A percentile compares a stretch with the other conserved stretches of the same genome.
Evolutionary conservation across 305 asterid genomes (phyloP).

Genomic region (Solanum hybrid): DNA sequence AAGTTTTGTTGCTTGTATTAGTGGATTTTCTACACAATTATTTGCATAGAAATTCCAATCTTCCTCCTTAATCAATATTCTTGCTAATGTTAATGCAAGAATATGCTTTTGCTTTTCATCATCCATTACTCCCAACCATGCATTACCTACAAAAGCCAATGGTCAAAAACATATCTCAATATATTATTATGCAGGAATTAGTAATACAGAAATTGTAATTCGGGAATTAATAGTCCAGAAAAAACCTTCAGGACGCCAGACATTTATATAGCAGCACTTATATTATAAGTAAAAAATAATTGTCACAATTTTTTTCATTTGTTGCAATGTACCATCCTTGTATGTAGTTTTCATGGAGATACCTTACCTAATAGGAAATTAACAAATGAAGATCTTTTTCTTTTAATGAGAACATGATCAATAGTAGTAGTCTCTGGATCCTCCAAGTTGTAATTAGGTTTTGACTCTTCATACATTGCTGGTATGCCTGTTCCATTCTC

Average conservation of each 20-base stretch:
- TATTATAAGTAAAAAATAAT: no score
- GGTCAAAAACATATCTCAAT: neutral
- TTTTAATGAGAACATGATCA: neutral
- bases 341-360: no score
- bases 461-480: neutral
- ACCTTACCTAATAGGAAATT: neutral
- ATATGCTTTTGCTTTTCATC: slow-evolving; percentile 1
- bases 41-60: neutral
- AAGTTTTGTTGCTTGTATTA: neutral
- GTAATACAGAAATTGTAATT: no score
- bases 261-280: no score
- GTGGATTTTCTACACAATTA: neutral
- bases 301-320: no score
- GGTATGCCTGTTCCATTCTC: neutral
- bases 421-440: neutral
- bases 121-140: neutral
- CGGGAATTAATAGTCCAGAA: no score
- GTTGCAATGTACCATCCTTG: no score
- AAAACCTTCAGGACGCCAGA: no score
- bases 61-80: neutral
- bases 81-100: slow-evolving; percentile 6
- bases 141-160: neutral
- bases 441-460: neutral
- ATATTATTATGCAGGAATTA: neutral
- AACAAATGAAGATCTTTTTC: neutral